Percentiles rank a stretch among this genome's conserved stretches.
phyloP scores from a whole-genome alignment of 2,329 filamentous ascomycete species.

The Ophiosphaerella narmari region DNA sequence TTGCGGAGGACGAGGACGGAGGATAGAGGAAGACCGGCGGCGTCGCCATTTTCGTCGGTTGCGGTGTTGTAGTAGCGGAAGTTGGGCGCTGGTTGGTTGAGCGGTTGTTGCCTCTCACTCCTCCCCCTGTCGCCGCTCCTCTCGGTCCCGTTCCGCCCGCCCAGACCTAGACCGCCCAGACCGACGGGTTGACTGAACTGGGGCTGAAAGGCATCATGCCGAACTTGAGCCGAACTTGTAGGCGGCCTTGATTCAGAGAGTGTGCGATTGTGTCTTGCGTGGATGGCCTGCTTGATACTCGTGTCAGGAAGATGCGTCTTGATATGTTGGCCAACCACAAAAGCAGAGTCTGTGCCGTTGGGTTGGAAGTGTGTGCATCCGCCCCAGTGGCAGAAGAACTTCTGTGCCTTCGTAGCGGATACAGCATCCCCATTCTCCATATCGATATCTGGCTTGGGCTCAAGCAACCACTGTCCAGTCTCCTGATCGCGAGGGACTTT shows the following conservation, averaged over 20 bases:
- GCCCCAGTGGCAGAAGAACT: constrained; percentile 68
- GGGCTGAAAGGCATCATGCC: constrained; percentile 35
- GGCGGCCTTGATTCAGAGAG: constrained; percentile 34
- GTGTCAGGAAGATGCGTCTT: constrained; percentile 68
- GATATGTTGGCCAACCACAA: constrained; percentile 65
- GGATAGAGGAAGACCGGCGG: constrained; percentile 78
- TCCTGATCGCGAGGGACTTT: constrained; percentile 58
- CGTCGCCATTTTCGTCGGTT: constrained; percentile 58
- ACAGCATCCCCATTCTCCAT: constrained; percentile 49
- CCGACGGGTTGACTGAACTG: constrained; percentile 37
- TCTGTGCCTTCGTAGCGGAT: constrained; percentile 52
- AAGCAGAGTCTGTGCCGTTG: constrained; percentile 40
- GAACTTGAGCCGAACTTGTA: constrained; percentile 33
- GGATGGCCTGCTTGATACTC: constrained; percentile 41
- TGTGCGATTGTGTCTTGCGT: constrained; percentile 56
- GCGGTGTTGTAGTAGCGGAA: constrained; percentile 53
- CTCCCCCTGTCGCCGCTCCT: constrained; percentile 27
- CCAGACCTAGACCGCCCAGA: constrained; percentile 35
- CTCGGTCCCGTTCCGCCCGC: constrained; percentile 20
- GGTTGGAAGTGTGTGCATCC: constrained; percentile 63
- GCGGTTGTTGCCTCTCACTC: constrained; percentile 22
- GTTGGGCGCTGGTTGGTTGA: constrained; percentile 28
- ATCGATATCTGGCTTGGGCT: constrained; percentile 44
- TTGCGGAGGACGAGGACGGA: constrained; percentile 79
- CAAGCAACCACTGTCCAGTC: constrained; percentile 56